phyloP scores from a whole-genome alignment of 2,329 filamentous ascomycete species.

The Ceratocystis papillata region DNA sequence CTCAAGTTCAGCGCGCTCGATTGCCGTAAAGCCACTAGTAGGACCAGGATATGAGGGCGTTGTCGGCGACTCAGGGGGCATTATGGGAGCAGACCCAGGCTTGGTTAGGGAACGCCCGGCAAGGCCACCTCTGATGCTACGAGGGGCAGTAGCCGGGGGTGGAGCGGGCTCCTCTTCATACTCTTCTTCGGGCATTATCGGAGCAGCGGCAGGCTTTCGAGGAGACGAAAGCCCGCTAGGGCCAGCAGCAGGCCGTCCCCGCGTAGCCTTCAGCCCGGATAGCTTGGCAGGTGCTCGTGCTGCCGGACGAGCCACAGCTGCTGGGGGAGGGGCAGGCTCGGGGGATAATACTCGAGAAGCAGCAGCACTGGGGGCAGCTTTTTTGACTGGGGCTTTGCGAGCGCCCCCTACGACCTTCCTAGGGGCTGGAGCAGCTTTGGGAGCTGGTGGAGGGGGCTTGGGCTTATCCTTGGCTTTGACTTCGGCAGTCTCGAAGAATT shows the following conservation, averaged over 20 bases:
- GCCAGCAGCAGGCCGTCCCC: conserved; percentile 45
- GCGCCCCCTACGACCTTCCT: conserved; percentile 38
- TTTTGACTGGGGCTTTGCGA: conserved; percentile 37
- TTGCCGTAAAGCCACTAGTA: conserved; percentile 49
- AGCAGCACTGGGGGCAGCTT: conserved; percentile 33
- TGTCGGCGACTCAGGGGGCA: conserved; percentile 39
- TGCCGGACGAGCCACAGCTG: conserved; percentile 44
- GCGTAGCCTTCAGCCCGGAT: conserved; percentile 49
- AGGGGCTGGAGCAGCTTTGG: conserved; percentile 39
- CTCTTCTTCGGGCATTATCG: conserved; percentile 49
- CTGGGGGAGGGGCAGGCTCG: conserved; percentile 32
- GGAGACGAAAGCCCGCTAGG: conserved; percentile 44
- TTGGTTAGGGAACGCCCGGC: conserved; percentile 78
- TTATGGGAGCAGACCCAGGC: conserved; percentile 45
- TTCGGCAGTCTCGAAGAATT: conserved; percentile 60
- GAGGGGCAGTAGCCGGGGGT: conserved; percentile 50
- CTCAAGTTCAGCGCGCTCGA: conserved; percentile 87
- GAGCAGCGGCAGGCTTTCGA: conserved; percentile 39
- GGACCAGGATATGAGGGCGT: conserved; percentile 44
- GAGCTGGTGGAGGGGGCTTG: conserved; percentile 60
- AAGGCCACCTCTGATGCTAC: conserved; percentile 64
- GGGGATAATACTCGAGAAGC: conserved; percentile 29
- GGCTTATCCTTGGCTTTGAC: conserved; percentile 55
- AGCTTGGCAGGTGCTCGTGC: conserved; percentile 45
- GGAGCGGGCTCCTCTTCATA: conserved; percentile 40